Base-by-base conservation (phyloP, 2,329 filamentous ascomycete genomes). In the Curvularia lunata region DNA sequence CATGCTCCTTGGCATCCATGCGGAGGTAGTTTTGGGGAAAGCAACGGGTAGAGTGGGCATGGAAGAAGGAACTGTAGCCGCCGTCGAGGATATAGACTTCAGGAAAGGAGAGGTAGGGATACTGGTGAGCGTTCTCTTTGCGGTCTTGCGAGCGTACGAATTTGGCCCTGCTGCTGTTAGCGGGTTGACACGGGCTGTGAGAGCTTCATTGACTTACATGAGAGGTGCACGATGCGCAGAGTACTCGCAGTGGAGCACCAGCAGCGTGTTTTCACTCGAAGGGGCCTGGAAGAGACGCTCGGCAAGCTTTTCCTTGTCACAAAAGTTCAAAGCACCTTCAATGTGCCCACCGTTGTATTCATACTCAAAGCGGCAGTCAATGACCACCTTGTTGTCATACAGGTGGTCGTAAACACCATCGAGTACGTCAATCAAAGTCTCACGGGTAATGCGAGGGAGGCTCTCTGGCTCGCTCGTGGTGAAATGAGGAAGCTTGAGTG, bases 361-460 rank as follows among this genome's bases (percentile, higher is more conserved):
- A 77, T 99, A 99, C 82, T 99, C 95, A 75, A 99, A 99, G 19
- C 95, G 91, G 77, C 95, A 99, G 78, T 99, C 95, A 70, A 99
- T 89, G 71, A 99, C 84, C 77, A 96, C 86, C 75, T 91, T 88
- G 74, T 93, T 86, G 59, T 92, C 88, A 75, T 91, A 98, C 23
- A 86, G 77, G 25, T 88, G 83, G 69, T 87, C 86, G 78, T 88
- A 97, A 68, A 91, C 89, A 60, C 92, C 92, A 76, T 97, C 90
- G 61, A 99, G 83, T 34, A 99, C 85, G n/a, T 92, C 86, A 54
- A 97, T 80, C 75, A 99, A 85, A 3, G 92, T 97, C 48, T 87
- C 84, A 73, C 89, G 88, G 55, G 87, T 86, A 72, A 99, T 97
- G 64, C 95, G 88, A 52, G 95, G 95, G 64, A 99, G 88, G 66